A percentile compares a stretch with the other conserved stretches of the same genome.
Evolutionary conservation across 768 basidiomycete species (phyloP).

Genomic region (Naganishia antarctica): DNA sequence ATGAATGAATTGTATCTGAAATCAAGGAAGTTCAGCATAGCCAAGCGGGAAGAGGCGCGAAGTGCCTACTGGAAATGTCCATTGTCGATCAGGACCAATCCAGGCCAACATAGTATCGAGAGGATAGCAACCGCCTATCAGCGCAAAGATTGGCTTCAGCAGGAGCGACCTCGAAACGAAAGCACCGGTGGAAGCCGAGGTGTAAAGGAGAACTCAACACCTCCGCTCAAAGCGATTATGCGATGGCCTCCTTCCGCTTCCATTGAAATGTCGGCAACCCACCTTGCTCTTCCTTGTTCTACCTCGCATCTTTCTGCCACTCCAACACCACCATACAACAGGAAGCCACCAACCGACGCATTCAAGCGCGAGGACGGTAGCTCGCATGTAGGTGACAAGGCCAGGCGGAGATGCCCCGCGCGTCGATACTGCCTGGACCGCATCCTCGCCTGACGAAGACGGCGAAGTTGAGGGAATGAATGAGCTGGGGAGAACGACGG

Average conservation of each 20-base stretch:
- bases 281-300: conserved; percentile 77
- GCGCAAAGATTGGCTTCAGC: conserved; percentile 20
- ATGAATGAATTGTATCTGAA: conserved; percentile 75
- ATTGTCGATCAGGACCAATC: conserved; percentile 75
- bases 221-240: too few species aligned
- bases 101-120: conserved; percentile 74
- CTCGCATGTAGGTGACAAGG: conserved; percentile 74
- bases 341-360: conserved; percentile 70
- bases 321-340: conserved; percentile 60
- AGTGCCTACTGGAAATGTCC: conserved; percentile 74
- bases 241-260: neutral
- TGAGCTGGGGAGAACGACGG: conserved; percentile 59
- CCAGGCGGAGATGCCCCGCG: conserved; percentile 65
- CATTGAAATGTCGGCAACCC: conserved; percentile 29
- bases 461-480: conserved; percentile 55
- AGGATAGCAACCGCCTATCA: conserved; percentile 62
- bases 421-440: conserved; percentile 49
- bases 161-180: neutral
- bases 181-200: too few species aligned
- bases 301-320: conserved; percentile 58
- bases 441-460: neutral
- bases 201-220: too few species aligned
- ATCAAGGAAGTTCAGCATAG: neutral
- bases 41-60: neutral
- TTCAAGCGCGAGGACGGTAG: conserved; percentile 67